Percentiles rank a stretch among this genome's conserved stretches.
Evolutionary conservation across 2,329 filamentous ascomycete species (phyloP).

Genomic region (Pseudogymnoascus sp.): DNA sequence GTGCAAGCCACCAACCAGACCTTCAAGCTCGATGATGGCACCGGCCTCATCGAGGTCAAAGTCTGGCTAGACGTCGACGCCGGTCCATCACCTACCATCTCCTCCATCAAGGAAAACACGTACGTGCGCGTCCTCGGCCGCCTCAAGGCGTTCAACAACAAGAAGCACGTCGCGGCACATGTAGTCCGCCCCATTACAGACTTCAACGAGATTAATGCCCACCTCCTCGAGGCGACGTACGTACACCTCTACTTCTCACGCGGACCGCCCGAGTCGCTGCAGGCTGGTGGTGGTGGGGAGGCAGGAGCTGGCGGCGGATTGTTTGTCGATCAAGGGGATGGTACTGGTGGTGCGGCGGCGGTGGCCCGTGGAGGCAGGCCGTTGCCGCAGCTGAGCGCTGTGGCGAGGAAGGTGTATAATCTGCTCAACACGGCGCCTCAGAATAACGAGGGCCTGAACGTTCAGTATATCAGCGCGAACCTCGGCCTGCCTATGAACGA

Average conservation of each 20-base stretch:
- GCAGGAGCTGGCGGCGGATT: constrained; percentile 25
- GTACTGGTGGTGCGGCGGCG: constrained; percentile 26
- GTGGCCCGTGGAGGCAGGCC: constrained; percentile 24
- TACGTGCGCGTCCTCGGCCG: constrained; percentile 83
- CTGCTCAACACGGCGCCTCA: constrained; percentile 59
- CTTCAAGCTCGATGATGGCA: constrained; percentile 92
- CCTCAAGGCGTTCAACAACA: constrained; percentile 76
- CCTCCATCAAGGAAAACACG: constrained; percentile 56
- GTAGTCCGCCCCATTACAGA: constrained; percentile 72
- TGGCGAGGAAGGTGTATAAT: constrained; percentile 63
- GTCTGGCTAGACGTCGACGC: constrained; percentile 57
- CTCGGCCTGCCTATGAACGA: constrained; percentile 60
- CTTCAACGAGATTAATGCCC: constrained; percentile 88
- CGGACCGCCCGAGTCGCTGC: constrained; percentile 44
- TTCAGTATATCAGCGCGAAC: constrained; percentile 64
- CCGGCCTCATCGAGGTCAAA: constrained; percentile 84
- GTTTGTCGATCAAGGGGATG: constrained; percentile 30
- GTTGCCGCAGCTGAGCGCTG: constrained; percentile 38
- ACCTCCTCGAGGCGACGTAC: constrained; percentile 81
- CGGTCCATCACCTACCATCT: constrained; percentile 36
- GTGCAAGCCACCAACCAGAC: constrained; percentile 86
- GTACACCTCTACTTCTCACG: constrained; percentile 78
- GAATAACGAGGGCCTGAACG: constrained; percentile 74
- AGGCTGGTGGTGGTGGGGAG: constrained; percentile 30
- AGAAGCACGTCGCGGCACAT: constrained; percentile 71